Percentiles rank a stretch among this genome's conserved stretches.
phyloP scores from a whole-genome alignment of 495 filamentous ascomycete species.

The Hypoxylon fragiforme region DNA sequence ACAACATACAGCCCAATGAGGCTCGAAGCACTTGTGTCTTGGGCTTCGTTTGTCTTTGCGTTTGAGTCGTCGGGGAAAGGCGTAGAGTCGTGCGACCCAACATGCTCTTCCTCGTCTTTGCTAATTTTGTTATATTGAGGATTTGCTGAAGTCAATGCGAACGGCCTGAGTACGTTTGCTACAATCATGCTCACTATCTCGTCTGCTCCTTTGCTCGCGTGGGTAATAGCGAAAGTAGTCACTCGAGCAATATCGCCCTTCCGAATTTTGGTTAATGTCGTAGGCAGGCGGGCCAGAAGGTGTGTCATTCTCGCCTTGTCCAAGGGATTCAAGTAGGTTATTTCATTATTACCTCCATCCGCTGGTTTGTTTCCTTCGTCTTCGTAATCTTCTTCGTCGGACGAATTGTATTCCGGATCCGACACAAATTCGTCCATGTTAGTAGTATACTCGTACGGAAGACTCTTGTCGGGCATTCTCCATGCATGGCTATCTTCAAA shows the following conservation, averaged over 20 bases:
- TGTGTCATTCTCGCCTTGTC: constrained; percentile 82
- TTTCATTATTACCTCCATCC: constrained; percentile 60
- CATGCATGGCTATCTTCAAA: constrained; percentile 74
- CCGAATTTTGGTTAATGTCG: constrained; percentile 70
- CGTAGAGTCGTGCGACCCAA: constrained; percentile 39
- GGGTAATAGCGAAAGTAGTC: constrained; percentile 86
- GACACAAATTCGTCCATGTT: constrained; percentile 74
- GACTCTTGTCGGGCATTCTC: constrained; percentile 64
- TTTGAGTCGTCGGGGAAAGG: constrained; percentile 44
- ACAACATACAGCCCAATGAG: constrained; percentile 84
- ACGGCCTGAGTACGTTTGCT: constrained; percentile 73
- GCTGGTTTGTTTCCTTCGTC: constrained; percentile 66
- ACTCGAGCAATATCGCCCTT: constrained; percentile 86
- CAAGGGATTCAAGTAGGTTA: constrained; percentile 78
- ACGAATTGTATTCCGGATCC: constrained; percentile 82
- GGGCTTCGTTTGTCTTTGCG: constrained; percentile 35
- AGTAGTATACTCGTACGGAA: constrained; percentile 77
- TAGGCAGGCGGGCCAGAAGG: constrained; percentile 79
- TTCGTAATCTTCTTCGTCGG: constrained; percentile 84
- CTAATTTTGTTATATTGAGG: constrained; percentile 46
- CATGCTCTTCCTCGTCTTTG: constrained; percentile 45
- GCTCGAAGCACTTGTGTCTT: constrained; percentile 72
- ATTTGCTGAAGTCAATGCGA: constrained; percentile 64
- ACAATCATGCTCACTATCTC: constrained; percentile 90
- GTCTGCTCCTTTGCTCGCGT: constrained; percentile 74